Evolutionary conservation across 2,329 filamentous ascomycete genomes (phyloP), one percentile per base, ranked within the genome.

Genomic region (Ilyonectria robusta): DNA sequence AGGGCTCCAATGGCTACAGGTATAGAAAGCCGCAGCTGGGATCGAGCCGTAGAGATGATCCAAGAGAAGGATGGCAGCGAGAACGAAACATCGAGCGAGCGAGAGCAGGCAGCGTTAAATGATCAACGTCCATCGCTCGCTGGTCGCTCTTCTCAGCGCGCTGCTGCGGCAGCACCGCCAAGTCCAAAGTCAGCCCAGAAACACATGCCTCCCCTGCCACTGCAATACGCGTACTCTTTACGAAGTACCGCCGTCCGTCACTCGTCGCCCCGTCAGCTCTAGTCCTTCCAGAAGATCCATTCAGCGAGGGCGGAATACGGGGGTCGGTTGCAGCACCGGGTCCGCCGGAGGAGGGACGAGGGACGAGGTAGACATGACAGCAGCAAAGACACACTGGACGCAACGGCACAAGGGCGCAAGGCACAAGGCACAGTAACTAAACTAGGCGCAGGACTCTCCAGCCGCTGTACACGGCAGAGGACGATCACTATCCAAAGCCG

Each of bases 161-260:
- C 26, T 21, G 46, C 48, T 51, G 29, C 23, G 46, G 21, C 46
- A 33, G 48, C 48, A 50, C 48, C 8, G 48, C 63, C 63, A 65
- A 65, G 63, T 42, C 53, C 37, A 55, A 57, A 31, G 58, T 65
- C 63, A 56, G 63, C 57, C 63, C 63, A 65, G 58, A 21, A 33
- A 13, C 48, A 51, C 48, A 33, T 33, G 26, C 26, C 48, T 51
- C 26, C n/a, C 31, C 50, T 35, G 29, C 50, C 50, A 53, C 35
- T 9, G 15, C 15, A n/a, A 23, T 53, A 37, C 50, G 50, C 46
- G 62, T 56, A 54, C 26, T 50, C 5, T 26, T 26, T 26, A 26
- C 26, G 26, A 26, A 5, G 26, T 26, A 26, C 26, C 26, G 26
- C 26, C 26, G 26, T 26, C 26, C 26, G 26, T 26, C 26, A 5